Evolutionary conservation across 495 filamentous ascomycete genomes (phyloP).

Genomic region (Pyrenopolyporus hunteri): DNA sequence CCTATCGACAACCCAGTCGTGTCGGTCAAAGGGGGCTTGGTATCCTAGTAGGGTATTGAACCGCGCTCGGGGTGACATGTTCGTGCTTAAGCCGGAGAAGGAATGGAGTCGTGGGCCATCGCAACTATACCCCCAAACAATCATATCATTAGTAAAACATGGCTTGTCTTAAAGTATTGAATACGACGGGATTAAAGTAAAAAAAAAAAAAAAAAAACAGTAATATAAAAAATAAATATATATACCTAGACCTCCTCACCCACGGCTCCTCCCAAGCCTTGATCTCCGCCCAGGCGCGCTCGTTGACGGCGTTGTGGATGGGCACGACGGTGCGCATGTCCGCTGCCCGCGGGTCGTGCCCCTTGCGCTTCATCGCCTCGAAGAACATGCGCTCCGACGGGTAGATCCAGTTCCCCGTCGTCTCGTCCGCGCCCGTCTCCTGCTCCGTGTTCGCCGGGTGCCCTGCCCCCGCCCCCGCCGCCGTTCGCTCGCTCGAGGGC

Average conservation of each 20-base stretch:
- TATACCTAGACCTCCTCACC: conserved; percentile 58
- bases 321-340: conserved; percentile 92
- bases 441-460: conserved; percentile 70
- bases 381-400: conserved; percentile 96
- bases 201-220: neutral
- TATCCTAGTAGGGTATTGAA: conserved; percentile 84
- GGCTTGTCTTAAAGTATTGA: neutral
- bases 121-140: conserved; percentile 55
- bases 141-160: neutral
- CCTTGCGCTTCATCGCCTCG: conserved; percentile 89
- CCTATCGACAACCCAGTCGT: conserved; percentile 96
- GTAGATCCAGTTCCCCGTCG: conserved; percentile 91
- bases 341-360: conserved; percentile 59
- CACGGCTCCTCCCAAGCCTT: conserved; percentile 79
- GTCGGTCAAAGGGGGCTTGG: conserved; percentile 88
- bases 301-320: conserved; percentile 97
- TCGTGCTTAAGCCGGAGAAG: conserved; percentile 77
- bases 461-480: conserved; percentile 50
- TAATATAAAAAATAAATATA: neutral
- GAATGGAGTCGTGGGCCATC: conserved; percentile 81
- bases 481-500: conserved; percentile 31
- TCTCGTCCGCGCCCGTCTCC: conserved; percentile 69
- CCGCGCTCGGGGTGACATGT: conserved; percentile 81
- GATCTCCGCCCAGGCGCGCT: conserved; percentile 85
- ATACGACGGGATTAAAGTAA: neutral